Percentiles rank a stretch among this genome's conserved stretches.
Conservation (phyloP, 140 eudicot genomes). For the Stevia rebaudiana region DNA sequence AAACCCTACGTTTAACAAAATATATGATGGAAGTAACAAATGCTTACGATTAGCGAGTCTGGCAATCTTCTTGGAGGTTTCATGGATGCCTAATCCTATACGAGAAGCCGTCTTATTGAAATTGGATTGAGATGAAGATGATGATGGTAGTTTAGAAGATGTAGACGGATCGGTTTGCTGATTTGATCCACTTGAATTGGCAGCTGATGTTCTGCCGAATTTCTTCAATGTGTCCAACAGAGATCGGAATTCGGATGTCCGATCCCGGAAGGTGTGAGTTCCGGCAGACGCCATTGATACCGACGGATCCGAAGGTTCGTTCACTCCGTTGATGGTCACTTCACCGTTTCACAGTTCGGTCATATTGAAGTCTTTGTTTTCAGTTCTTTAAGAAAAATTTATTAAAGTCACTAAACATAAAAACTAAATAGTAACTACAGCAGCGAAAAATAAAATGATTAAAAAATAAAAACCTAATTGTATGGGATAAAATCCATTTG, state of each 20-base stretch:
- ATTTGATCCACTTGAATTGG: conserved; percentile 24
- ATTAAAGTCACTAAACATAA: too few species aligned
- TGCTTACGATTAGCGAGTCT: conserved; percentile 54
- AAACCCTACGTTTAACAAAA: conserved; percentile 12
- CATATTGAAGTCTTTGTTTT: conserved; percentile 5
- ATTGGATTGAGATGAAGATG: conserved; percentile 46
- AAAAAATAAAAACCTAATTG: too few species aligned
- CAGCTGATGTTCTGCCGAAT: conserved; percentile 30
- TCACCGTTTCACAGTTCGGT: conserved; percentile 6
- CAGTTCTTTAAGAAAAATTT: too few species aligned
- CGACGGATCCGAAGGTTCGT: not conserved
- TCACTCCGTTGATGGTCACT: conserved; percentile 11
- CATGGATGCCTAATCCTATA: conserved; percentile 60
- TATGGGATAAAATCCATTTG: too few species aligned
- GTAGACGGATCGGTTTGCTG: conserved; percentile 30
- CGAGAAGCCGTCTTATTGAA: conserved; percentile 70
- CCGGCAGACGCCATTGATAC: conserved; percentile 43
- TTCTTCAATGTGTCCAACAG: conserved; percentile 50
- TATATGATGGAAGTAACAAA: not conserved
- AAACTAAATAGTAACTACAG: too few species aligned
- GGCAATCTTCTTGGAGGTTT: conserved; percentile 54
- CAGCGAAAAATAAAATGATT: too few species aligned
- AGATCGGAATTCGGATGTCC: conserved; percentile 71
- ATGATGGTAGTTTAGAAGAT: conserved; percentile 17
- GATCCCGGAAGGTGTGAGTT: conserved; percentile 55